Percentiles rank a stretch among this genome's conserved stretches.
phyloP scores from a whole-genome alignment of 495 filamentous ascomycete genomes.

The Chaetomidium leptoderma region DNA sequence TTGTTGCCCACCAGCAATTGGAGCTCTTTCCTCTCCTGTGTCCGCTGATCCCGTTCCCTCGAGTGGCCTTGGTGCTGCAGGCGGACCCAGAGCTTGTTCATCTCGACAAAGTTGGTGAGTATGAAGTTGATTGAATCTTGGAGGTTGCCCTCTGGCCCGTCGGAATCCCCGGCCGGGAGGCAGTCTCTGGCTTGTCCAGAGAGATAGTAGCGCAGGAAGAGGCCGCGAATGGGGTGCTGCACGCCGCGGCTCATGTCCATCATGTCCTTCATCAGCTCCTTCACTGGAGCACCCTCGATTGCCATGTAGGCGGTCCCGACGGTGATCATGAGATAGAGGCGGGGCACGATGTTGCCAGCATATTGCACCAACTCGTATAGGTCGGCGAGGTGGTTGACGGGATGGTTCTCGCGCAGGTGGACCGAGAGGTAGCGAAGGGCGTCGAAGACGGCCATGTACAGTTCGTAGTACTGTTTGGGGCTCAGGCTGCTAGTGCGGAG shows the following conservation, averaged over 20 bases:
- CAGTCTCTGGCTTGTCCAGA: conserved; percentile 89
- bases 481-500: conserved; percentile 91
- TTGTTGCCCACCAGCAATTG: conserved; percentile 95
- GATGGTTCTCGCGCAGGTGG: conserved; percentile 94
- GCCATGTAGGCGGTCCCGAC: conserved; percentile 99
- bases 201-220: conserved; percentile 94
- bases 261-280: conserved; percentile 99
- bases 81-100: conserved; percentile 99
- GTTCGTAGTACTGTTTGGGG: conserved; percentile 98
- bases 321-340: conserved; percentile 97
- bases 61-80: conserved; percentile 97
- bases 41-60: conserved; percentile 84
- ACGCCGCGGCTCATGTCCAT: conserved; percentile 99
- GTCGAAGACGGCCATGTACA: conserved; percentile 99
- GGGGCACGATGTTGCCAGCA: conserved; percentile 95
- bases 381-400: conserved; percentile 95
- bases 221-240: conserved; percentile 89
- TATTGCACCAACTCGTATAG: conserved; percentile 98
- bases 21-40: conserved; percentile 89
- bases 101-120: conserved; percentile 97
- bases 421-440: conserved; percentile 93
- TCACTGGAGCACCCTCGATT: conserved; percentile 95
- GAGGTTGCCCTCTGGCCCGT: conserved; percentile 93
- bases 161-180: conserved; percentile 72
- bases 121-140: conserved; percentile 97